Evolutionary conservation across 1,284 basidiomycete species (phyloP), one percentile per base, ranked within the genome.

Genomic region (Trichosporon sp.): DNA sequence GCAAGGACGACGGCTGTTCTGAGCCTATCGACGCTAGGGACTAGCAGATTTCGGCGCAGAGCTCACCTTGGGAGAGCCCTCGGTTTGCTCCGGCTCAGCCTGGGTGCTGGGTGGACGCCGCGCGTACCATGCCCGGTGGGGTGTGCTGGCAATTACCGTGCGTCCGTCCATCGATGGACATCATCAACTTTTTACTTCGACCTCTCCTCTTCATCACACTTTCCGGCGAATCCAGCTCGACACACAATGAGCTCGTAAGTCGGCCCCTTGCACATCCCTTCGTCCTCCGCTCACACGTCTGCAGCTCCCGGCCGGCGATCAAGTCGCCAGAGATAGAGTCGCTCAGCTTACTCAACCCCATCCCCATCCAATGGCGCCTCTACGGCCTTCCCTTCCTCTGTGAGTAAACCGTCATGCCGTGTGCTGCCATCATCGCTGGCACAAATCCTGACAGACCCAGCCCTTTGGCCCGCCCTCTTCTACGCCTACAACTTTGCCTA

Each of bases 401-500:
- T 75, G 32, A 62, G 68, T 70, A 6, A 15, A 65, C 12, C 47
- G 9, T n/a, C 60, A 18, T 13, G 6, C 25, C n/a, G 42, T 27
- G n/a, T 12, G n/a, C 3, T 63, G 21, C 23, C 7, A 23, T 38
- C 44, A n/a, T 0, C 29, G 6, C 15, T 23, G 4, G 18, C n/a
- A n/a, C n/a, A n/a, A n/a, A n/a, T n/a, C n/a, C 63, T 65, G n/a
- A 65, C 60, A 21, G 13, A 12, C 7, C 2, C 65, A 83, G 81
- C 88, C 1, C 86, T 96, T 70, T 99, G 98, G 79, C 95, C 95
- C 0, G 80, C 95, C 32, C 88, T 95, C 64, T 93, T 92, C 58
- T 97, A 95, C 82, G 90, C 95, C 27, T 98, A 97, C 86, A 92
- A 90, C 77, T 73, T 82, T 69, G 74, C 88, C 79, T 98, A 98